Percentiles rank a stretch among this genome's conserved stretches.
Evolutionary conservation across 2,329 filamentous ascomycete species (phyloP).

Genomic region (Botrytis aclada): DNA sequence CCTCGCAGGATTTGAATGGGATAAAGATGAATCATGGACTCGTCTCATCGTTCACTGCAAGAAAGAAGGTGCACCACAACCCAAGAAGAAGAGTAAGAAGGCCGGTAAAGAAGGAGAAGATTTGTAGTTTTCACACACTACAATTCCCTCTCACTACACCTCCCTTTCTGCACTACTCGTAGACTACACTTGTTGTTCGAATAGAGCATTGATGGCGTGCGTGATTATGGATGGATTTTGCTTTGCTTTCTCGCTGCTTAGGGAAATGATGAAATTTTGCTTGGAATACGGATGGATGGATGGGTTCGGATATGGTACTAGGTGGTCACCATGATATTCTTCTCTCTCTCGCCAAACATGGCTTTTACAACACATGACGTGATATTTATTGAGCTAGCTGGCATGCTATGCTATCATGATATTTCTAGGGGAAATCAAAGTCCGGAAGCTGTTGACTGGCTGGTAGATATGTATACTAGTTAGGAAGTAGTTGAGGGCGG

Average conservation of each 20-base stretch:
- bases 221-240: not conserved
- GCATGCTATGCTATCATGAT: not conserved
- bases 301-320: constrained; percentile 1
- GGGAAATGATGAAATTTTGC: not conserved
- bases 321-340: not conserved
- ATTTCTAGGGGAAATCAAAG: not conserved
- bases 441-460: not conserved
- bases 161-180: constrained; percentile 13
- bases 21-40: constrained; percentile 88
- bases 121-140: not conserved
- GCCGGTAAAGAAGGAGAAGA: constrained; percentile 43
- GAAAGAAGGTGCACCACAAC: constrained; percentile 58
- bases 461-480: not conserved
- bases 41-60: constrained; percentile 82
- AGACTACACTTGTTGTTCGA: constrained; percentile 11
- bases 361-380: not conserved
- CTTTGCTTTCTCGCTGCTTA: not conserved
- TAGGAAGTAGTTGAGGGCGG: not conserved
- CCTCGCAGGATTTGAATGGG: constrained; percentile 94
- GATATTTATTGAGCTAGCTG: not conserved
- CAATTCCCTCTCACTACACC: not conserved
- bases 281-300: not conserved
- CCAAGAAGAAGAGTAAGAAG: constrained; percentile 66
- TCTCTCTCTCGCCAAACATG: not conserved
- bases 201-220: constrained; percentile 11